These are phyloP conservation scores for Gaertneriomyces semiglobifer DNA, from an alignment of 192 early-diverging fungal species.

Conservation along the genomic window DNA sequence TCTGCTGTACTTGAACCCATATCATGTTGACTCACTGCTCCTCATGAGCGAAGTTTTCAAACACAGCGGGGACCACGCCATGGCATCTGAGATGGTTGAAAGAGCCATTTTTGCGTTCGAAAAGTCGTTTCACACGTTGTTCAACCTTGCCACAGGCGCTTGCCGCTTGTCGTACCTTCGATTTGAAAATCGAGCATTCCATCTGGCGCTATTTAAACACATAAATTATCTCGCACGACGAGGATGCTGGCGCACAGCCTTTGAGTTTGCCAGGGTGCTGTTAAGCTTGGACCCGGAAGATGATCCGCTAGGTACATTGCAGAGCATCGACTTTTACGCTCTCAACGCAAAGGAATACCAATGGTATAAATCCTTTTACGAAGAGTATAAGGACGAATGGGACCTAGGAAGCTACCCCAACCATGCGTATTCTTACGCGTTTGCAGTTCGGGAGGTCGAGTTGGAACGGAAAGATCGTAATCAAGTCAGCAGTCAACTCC, in stretches of 20 bases:
- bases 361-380: constrained; percentile 42
- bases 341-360: constrained; percentile 66
- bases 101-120: constrained; percentile 88
- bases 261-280: constrained; percentile 83
- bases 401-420: constrained; percentile 55
- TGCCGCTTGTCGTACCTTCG: constrained; percentile 66
- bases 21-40: constrained; percentile 81
- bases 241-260: constrained; percentile 90
- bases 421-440: constrained; percentile 71
- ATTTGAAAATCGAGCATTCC: constrained; percentile 68
- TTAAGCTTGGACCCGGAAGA: constrained; percentile 67
- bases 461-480: neutral
- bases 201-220: constrained; percentile 75
- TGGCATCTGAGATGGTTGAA: constrained; percentile 81
- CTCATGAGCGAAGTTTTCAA: constrained; percentile 83
- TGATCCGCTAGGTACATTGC: constrained; percentile 72
- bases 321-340: constrained; percentile 84
- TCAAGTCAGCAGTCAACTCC: constrained; percentile 44
- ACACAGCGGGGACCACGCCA: constrained; percentile 76
- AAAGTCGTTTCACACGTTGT: constrained; percentile 71
- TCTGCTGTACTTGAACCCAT: constrained; percentile 73
- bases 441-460: constrained; percentile 76
- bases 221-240: constrained; percentile 79
- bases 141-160: constrained; percentile 63
- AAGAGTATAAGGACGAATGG: constrained; percentile 39